Percentiles rank a stretch among this genome's conserved stretches.
phyloP scores from a whole-genome alignment of 2,329 filamentous ascomycete genomes.

The Tothia fuscella region DNA sequence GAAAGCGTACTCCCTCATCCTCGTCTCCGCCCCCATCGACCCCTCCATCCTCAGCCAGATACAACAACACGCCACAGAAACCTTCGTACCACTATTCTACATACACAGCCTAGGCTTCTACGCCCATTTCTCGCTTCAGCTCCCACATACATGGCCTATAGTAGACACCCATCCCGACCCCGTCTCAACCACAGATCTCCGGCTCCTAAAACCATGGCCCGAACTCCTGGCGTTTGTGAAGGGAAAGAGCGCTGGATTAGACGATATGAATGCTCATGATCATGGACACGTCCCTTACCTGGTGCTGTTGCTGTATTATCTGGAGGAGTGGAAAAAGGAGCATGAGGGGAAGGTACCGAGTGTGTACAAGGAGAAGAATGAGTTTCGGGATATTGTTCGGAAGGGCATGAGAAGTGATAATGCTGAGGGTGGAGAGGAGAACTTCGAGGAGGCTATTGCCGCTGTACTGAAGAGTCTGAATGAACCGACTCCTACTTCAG shows the following conservation, averaged over 20 bases:
- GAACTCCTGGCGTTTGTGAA: constrained; percentile 59
- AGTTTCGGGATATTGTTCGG: constrained; percentile 62
- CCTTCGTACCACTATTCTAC: constrained; percentile 63
- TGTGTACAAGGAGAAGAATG: constrained; percentile 74
- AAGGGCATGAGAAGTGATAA: constrained; percentile 57
- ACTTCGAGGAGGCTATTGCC: constrained; percentile 83
- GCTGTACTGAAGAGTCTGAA: constrained; percentile 83
- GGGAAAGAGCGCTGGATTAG: constrained; percentile 56
- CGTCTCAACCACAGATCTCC: constrained; percentile 71
- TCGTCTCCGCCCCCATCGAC: constrained; percentile 48
- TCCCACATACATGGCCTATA: constrained; percentile 75
- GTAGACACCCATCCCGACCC: constrained; percentile 93
- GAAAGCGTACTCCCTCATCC: constrained; percentile 45
- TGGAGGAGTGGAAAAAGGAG: constrained; percentile 64
- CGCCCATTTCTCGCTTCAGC: constrained; percentile 68
- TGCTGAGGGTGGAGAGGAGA: constrained; percentile 83
- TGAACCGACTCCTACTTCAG: constrained; percentile 51
- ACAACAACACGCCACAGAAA: constrained; percentile 37
- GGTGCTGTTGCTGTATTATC: constrained; percentile 67
- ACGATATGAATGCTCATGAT: constrained; percentile 60
- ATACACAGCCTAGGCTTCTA: constrained; percentile 89
- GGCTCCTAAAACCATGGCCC: constrained; percentile 75
- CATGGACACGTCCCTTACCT: constrained; percentile 90
- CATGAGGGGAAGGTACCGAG: constrained; percentile 59
- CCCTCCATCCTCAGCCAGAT: constrained; percentile 39